Base-by-base conservation (phyloP, 2,329 filamentous ascomycete species). In the Metarhizium brunneum region DNA sequence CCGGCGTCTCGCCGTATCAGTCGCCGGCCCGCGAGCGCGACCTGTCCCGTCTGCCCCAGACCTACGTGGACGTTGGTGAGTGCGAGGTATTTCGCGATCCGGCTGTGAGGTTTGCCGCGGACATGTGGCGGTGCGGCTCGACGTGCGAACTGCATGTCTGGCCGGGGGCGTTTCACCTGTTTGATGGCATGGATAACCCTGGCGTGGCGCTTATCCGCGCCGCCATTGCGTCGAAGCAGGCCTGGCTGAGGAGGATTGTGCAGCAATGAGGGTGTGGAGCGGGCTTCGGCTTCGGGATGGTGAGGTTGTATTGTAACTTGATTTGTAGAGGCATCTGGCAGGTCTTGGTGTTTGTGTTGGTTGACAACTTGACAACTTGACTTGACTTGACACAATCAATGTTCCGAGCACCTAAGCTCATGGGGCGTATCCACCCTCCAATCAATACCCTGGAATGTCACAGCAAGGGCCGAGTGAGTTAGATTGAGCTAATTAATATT, bases 31-130 rank as follows among this genome's bases (percentile, higher is more conserved):
- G 61, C 47, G 60, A 55, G 4, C 48, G 56, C n/a, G 56, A 62
- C 30, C 52, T 62, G 2, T 56, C 57, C 4, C 53, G 49, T 3
- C 60, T 63, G 10, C 62, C 61, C 3, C 54, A 54, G 1, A 59
- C 62, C 2, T 63, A 62, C 47, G 62, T 62, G 16, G 62, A 63
- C 43, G 61, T 58, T 4, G 61, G 51, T 5, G 58, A 61, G 47
- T 61, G 60, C 35, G 61, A 63, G 45, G 57, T 61, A 7, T 63
- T 59, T 25, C 59, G 62, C 14, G 62, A 63, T 36, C n/a, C 57
- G n/a, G 61, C 60, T 8, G 61, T 61, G 1, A 16, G 25, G 4
- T 63, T 54, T 42, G 60, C 61, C 13, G 56, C 30, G 49, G 53
- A 57, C 8, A 57, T 63, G 59, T 63, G 60, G 60, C 56, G 56